Evolutionary conservation across 768 basidiomycete genomes (phyloP).

Genomic region (Russula sp.): DNA sequence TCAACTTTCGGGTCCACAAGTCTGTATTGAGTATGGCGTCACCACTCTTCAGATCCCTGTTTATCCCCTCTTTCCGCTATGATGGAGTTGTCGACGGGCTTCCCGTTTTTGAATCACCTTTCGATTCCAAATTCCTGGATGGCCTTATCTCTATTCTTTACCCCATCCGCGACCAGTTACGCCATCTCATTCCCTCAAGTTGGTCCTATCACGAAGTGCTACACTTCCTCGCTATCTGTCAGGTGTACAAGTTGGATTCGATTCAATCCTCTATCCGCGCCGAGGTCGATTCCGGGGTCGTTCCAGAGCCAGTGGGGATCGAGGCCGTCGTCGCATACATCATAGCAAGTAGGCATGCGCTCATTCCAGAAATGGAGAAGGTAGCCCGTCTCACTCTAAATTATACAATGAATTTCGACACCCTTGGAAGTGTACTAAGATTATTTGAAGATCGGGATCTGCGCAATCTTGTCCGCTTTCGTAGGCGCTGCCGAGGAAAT

Average conservation of each 20-base stretch:
- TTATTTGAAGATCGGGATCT: slow-evolving; percentile 2
- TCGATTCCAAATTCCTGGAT: not conserved
- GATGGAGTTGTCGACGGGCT: slow-evolving; percentile 1
- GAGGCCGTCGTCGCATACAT: slow-evolving; percentile 17
- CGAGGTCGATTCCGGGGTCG: too few relatives aligned
- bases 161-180: not conserved
- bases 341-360: slow-evolving; percentile 8
- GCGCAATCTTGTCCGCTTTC: not conserved
- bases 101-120: not conserved
- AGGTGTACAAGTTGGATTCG: slow-evolving; percentile 25
- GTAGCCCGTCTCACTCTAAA: not conserved
- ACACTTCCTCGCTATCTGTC: slow-evolving; percentile 17
- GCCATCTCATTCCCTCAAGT: not conserved
- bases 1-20: slow-evolving; percentile 10
- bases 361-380: not conserved
- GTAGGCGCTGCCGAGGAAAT: not conserved
- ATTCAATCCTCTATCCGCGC: not conserved
- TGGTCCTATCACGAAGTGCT: not conserved
- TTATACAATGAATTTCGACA: not conserved
- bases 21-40: slow-evolving; percentile 5
- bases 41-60: slow-evolving; percentile 2
- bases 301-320: not conserved
- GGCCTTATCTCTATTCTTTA: slow-evolving; percentile 6
- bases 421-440: not conserved
- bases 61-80: not conserved